Evolutionary conservation across 139 green algal genomes (phyloP).

Genomic region (Chlamydomonas schloesseri): DNA sequence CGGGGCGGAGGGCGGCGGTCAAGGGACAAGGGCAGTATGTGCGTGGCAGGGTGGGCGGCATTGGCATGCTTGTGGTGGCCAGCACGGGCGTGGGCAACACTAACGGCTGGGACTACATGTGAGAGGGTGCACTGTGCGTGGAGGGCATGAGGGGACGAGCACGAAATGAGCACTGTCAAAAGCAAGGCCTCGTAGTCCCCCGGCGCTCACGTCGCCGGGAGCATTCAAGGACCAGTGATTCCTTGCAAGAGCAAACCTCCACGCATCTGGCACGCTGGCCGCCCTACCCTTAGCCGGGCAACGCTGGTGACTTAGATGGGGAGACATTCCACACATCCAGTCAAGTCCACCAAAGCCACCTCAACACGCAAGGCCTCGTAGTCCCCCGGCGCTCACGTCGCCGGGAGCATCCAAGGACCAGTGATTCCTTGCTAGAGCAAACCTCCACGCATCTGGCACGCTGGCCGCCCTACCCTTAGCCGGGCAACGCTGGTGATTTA

Average conservation of each 20-base stretch:
- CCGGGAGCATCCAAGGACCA: slow-evolving; percentile 31
- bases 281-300: neutral
- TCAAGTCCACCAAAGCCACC: no score
- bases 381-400: neutral
- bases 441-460: slow-evolving; percentile 46
- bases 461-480: slow-evolving; percentile 12
- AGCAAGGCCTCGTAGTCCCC: no score
- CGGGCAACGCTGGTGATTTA: slow-evolving; percentile 22
- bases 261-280: neutral
- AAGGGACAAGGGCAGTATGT: no score
- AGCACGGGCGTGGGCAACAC: no score
- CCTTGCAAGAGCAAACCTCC: neutral
- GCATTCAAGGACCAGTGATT: neutral
- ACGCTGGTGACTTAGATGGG: neutral
- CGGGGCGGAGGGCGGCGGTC: neutral
- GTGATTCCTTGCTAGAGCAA: slow-evolving; percentile 32
- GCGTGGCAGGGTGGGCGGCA: no score
- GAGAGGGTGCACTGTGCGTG: no score
- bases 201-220: no score
- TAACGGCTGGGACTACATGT: no score
- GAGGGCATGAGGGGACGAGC: no score
- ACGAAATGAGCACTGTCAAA: no score
- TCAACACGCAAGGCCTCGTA: neutral
- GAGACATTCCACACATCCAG: neutral
- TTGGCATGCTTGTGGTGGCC: no score